Conservation (phyloP, 768 basidiomycete genomes). For the Mycena alexandri region DNA sequence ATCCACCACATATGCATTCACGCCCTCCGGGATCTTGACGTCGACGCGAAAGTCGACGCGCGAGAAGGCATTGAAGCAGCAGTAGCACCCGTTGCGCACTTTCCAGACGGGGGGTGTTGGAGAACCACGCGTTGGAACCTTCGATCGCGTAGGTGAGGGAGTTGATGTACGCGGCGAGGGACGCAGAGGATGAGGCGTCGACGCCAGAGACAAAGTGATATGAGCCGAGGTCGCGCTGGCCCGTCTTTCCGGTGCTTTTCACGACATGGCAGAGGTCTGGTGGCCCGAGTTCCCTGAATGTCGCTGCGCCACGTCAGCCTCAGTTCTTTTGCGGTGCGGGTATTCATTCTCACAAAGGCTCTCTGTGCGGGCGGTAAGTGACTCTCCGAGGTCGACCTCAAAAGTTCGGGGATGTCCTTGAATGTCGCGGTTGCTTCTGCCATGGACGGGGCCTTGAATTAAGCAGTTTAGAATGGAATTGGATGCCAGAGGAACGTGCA, state of each 20-base stretch:
- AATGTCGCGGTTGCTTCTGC: constrained; percentile 78
- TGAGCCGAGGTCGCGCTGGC: constrained; percentile 91
- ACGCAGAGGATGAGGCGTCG: constrained; percentile 97
- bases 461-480: constrained; percentile 1
- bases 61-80: constrained; percentile 99
- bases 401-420: constrained; percentile 96
- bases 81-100: constrained; percentile 93
- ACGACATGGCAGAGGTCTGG: constrained; percentile 97
- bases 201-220: constrained; percentile 99
- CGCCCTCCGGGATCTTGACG: constrained; percentile 98
- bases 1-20: constrained; percentile 94
- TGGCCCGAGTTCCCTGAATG: constrained; percentile 97
- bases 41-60: constrained; percentile 97
- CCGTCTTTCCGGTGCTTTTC: constrained; percentile 88
- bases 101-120: constrained; percentile 88
- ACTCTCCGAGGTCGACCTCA: constrained; percentile 94
- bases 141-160: constrained; percentile 97
- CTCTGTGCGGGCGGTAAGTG: constrained; percentile 91
- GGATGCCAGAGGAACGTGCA: not conserved
- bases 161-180: constrained; percentile 98
- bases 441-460: constrained; percentile 47
- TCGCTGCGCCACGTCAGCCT: constrained; percentile 64
- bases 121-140: constrained; percentile 93
- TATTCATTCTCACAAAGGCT: constrained; percentile 75
- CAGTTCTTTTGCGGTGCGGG: not conserved